Base-by-base conservation (phyloP, 2,329 filamentous ascomycete species). In the Polychaeton citri region DNA sequence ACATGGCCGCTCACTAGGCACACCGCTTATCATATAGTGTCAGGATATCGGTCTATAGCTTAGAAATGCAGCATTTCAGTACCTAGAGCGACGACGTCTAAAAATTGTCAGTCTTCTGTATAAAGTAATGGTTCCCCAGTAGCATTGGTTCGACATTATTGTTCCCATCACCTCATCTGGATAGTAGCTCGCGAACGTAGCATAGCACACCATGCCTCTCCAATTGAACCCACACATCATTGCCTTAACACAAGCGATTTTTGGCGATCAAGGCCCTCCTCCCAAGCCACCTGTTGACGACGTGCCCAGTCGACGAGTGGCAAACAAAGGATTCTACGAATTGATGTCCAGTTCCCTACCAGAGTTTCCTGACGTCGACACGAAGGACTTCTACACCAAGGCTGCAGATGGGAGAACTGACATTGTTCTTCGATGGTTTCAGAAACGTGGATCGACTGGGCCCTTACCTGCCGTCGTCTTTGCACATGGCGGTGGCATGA, bases 401-500 rank as follows among this genome's bases (percentile, higher is more conserved):
- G 32, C 39, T 34, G 15, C 35, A 15, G 42, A 44, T 32, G 44
- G 45, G 37, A 28, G 4, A 3, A 38, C 44, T 37, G 19, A 43
- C 15, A 35, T 50, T 30, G 36, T 39, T 16, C 37, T 44, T n/a
- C 43, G 45, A 35, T 44, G 42, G 41, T 46, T 44, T 43, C 41
- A 35, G 6, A 44, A 43, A 19, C 38, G 34, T 10, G 36, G 24
- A 16, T 39, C 41, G 4, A 8, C 32, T 5, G 34, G 37, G 6
- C 20, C 33, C n/a, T 38, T 41, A 5, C 33, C 38, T 9, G 59
- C 55, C 1, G 45, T 62, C 5, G 30, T 60, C 17, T 56, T 61
- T 37, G 42, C 55, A n/a, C 64, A 68, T 38, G 62, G 62, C 19
- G 64, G 64, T n/a, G 63, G 63, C 10, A 57, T 59, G 34, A 49